Base-by-base conservation (phyloP, 768 basidiomycete genomes). In the Guyanaporus albipodus region DNA sequence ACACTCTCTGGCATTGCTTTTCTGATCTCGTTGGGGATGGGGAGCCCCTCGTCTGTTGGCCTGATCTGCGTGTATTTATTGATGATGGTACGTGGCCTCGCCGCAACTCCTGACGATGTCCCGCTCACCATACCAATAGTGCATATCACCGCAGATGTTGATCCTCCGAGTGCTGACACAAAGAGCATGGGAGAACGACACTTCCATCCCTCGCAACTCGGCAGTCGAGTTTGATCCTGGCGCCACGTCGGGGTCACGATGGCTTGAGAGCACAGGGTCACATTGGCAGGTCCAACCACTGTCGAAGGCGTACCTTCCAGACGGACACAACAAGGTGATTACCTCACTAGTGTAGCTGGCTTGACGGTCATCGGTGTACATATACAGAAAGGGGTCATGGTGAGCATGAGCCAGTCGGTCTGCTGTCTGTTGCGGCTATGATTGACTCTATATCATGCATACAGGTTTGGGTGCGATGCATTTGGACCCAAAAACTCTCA, bases 141-240 rank as follows among this genome's bases (percentile, higher is more conserved):
- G 55, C 33, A 60, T 64, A 45, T 60, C 62, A 17, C 61, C 62
- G 1, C 62, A 60, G 33, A 42, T 60, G 35, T 35, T 63, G 38
- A 58, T 65, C 26, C 50, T 65, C 17, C 51, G 58, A 24, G 60
- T 63, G 14, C 26, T 62, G 29, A 17, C 10, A 8, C 54, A 54
- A 10, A 52, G 38, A 14, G 55, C 50, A 27, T 50, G 49, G 54
- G 23, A 46, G n/a, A 31, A 33, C 10, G 44, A 54, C 10, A 50
- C 50, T 5, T 26, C 38, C 12, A 36, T 4, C 29, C 10, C 29
- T 28, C 8, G 29, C 2, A 0, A 7, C 10, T 54, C 56, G 18
- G 34, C 49, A 4, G 12, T 56, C 43, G 33, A 38, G 21, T 62
- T 61, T 43, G 29, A n/a, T 38, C 31, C 24, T 8, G 36, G 5